A percentile compares a stretch with the other conserved stretches of the same genome.
Conservation (phyloP, 306 rosid species). For the Carpinus fangiana region DNA sequence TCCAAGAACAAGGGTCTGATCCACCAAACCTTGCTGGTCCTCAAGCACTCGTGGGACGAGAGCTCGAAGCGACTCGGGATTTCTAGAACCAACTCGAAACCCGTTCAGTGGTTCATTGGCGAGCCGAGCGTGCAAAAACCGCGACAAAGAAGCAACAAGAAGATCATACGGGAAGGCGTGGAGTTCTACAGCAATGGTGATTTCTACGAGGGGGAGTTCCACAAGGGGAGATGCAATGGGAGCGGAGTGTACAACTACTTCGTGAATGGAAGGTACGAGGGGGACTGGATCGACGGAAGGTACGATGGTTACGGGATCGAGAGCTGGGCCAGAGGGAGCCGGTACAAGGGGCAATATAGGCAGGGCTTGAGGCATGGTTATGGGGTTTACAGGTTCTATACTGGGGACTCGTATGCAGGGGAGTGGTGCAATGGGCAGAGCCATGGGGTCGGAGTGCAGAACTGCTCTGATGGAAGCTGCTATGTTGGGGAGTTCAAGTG, state of each 20-base stretch:
- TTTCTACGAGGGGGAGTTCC: slow-evolving; percentile 93
- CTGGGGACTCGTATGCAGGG: slow-evolving; percentile 89
- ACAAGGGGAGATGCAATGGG: slow-evolving; percentile 75
- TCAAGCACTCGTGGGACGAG: slow-evolving; percentile 66
- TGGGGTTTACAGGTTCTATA: slow-evolving; percentile 81
- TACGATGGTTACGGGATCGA: slow-evolving; percentile 95
- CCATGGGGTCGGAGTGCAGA: slow-evolving; percentile 87
- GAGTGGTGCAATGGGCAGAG: slow-evolving; percentile 97
- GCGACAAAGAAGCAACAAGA: slow-evolving; percentile 21
- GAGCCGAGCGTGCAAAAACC: slow-evolving; percentile 33
- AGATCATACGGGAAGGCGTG: slow-evolving; percentile 74
- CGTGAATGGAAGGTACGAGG: slow-evolving; percentile 85
- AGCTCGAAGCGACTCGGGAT: slow-evolving; percentile 48
- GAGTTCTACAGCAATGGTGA: slow-evolving; percentile 98
- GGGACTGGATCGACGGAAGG: slow-evolving; percentile 93
- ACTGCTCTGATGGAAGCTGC: slow-evolving; percentile 91
- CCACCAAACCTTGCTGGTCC: slow-evolving; percentile 40
- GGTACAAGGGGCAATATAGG: slow-evolving; percentile 81
- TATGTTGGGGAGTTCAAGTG: slow-evolving; percentile 80
- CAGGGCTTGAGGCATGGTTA: slow-evolving; percentile 84
- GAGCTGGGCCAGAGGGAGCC: slow-evolving; percentile 90
- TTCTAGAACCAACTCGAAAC: slow-evolving; percentile 42
- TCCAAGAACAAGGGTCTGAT: slow-evolving; percentile 65
- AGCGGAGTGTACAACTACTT: slow-evolving; percentile 95
- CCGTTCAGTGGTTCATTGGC: slow-evolving; percentile 94